A percentile compares a stretch with the other conserved stretches of the same genome.
Evolutionary conservation across 345 rosid genomes (phyloP).

Genomic region (Raphanus sativus): DNA sequence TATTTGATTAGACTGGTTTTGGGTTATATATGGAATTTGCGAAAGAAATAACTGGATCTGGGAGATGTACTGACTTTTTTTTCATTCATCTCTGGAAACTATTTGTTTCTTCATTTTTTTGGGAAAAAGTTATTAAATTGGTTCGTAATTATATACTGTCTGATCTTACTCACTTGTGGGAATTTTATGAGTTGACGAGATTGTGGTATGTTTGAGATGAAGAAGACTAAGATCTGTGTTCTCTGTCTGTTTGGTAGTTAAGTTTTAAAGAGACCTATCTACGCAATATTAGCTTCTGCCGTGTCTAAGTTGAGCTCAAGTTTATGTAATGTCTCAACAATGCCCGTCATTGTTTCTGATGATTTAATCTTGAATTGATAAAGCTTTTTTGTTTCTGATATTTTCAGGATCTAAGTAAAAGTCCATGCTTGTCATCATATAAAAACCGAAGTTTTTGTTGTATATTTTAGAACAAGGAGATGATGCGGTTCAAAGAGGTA

Average conservation of each 20-base stretch:
- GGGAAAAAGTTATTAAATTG: not conserved
- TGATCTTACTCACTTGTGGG: not conserved
- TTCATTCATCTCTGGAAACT: not conserved
- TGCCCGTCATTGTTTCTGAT: not conserved
- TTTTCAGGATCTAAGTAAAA: constrained; percentile 8
- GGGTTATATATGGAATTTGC: not conserved
- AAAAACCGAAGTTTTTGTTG: not conserved
- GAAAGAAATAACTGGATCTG: not conserved
- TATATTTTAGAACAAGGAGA: constrained; percentile 21
- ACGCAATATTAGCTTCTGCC: not conserved
- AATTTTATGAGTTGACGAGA: constrained; percentile 2
- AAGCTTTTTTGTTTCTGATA: constrained; percentile 1
- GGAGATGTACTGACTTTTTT: not conserved
- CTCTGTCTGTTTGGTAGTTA: not conserved
- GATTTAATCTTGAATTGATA: not conserved
- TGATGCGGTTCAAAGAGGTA: constrained; percentile 67
- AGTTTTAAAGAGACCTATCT: not conserved
- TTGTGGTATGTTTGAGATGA: not conserved
- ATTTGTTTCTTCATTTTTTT: not conserved
- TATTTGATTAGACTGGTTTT: not conserved
- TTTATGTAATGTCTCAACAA: not conserved
- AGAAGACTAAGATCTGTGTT: not conserved
- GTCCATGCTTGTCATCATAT: constrained; percentile 3
- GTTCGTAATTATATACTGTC: not conserved
- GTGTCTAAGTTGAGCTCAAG: constrained; percentile 4